These are phyloP conservation scores for Imleria badia DNA, from an alignment of 768 basidiomycete species.

Conservation along the genomic window DNA sequence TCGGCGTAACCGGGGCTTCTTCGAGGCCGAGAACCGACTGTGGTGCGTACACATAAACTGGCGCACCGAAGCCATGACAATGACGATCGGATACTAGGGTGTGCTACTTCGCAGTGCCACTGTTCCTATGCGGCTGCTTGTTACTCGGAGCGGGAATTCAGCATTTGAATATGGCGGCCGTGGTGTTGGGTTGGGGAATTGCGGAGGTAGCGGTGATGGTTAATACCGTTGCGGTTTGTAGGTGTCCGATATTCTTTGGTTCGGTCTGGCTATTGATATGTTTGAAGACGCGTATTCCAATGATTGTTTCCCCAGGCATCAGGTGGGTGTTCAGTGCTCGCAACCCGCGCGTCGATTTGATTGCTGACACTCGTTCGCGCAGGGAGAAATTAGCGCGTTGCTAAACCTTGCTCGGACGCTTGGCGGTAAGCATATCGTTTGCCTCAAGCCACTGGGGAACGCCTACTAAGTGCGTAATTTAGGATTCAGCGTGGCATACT, in stretches of 20 bases:
- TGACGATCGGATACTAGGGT: slow-evolving; percentile 21
- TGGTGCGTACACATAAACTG: slow-evolving; percentile 29
- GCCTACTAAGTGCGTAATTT: not conserved
- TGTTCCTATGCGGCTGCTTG: slow-evolving; percentile 44
- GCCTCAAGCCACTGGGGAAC: not conserved
- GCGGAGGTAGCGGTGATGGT: slow-evolving; percentile 38
- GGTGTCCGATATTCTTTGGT: slow-evolving; percentile 1
- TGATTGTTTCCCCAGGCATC: slow-evolving; percentile 37
- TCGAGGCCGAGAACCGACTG: slow-evolving; percentile 49
- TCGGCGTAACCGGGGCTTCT: slow-evolving; percentile 48
- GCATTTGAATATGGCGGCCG: slow-evolving; percentile 25
- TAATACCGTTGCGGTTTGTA: slow-evolving; percentile 42
- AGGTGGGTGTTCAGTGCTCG: slow-evolving; percentile 14
- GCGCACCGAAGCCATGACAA: no score
- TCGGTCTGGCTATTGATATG: not conserved
- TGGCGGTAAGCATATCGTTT: slow-evolving; percentile 20
- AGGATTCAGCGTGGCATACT: slow-evolving; percentile 42
- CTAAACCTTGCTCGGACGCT: slow-evolving; percentile 41
- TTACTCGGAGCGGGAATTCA: slow-evolving; percentile 41
- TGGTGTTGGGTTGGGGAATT: slow-evolving; percentile 47
- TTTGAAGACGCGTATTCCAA: slow-evolving; percentile 38
- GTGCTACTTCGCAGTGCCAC: slow-evolving; percentile 39
- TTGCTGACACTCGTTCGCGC: not conserved
- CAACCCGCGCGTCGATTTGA: not conserved
- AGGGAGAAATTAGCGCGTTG: slow-evolving; percentile 45